Conservation (phyloP, 345 rosid genomes). For the Aquilaria yunnanensis region DNA sequence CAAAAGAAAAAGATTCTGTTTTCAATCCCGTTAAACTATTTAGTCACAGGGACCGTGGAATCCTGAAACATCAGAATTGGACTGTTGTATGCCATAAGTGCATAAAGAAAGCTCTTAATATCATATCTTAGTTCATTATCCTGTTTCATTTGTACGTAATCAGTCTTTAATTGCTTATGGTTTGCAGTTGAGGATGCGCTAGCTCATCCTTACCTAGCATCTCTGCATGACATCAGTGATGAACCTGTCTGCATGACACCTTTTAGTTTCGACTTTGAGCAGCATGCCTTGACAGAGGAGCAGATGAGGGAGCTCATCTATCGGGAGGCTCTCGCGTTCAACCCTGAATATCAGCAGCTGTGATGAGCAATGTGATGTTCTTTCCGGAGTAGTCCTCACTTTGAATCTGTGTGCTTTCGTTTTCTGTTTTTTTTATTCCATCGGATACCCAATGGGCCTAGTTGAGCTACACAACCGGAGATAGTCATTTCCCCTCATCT, state of each 20-base stretch:
- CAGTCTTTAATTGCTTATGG: conserved; percentile 2
- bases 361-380: conserved; percentile 3
- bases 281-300: conserved; percentile 58
- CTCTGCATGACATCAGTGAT: conserved; percentile 54
- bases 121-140: no score
- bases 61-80: no score
- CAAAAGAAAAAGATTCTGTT: no score
- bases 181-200: conserved; percentile 72
- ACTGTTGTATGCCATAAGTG: no score
- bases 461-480: no score
- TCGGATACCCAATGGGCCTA: background rate
- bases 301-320: conserved; percentile 83
- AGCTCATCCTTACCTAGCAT: conserved; percentile 72
- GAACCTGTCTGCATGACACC: conserved; percentile 75
- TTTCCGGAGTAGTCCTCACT: background rate
- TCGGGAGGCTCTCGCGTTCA: conserved; percentile 78
- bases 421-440: background rate
- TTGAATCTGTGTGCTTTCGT: conserved; percentile 14
- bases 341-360: conserved; percentile 57
- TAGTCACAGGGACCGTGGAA: no score
- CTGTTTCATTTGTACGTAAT: no score
- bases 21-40: no score
- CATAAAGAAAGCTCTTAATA: no score
- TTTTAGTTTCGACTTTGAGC: conserved; percentile 71
- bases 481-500: no score